A percentile compares a stretch with the other conserved stretches of the same genome.
These are phyloP conservation scores for Coprinopsis cinerea DNA, from an alignment of 768 basidiomycete genomes.

Conservation along the genomic window DNA sequence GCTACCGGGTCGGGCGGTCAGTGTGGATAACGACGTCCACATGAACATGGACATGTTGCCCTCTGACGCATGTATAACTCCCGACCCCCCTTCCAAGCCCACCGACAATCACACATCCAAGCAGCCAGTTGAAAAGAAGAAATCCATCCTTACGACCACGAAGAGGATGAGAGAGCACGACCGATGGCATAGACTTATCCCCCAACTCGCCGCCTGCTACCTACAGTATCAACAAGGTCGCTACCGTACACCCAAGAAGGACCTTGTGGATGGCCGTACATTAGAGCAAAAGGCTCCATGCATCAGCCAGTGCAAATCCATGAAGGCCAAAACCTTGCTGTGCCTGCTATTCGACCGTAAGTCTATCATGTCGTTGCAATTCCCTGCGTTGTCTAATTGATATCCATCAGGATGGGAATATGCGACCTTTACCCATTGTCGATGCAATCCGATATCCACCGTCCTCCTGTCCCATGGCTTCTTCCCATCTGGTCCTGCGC, in stretches of 20 bases:
- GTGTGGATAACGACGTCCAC: too few species aligned
- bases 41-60: too few species aligned
- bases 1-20: too few species aligned
- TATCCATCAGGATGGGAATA: neutral
- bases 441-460: neutral
- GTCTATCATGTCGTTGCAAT: neutral
- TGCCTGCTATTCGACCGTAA: neutral
- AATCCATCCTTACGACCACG: too few species aligned
- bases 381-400: neutral
- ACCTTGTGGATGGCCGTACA: neutral
- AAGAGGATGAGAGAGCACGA: neutral
- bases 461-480: neutral
- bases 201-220: neutral
- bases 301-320: neutral
- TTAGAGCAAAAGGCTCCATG: neutral
- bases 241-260: neutral
- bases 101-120: too few species aligned
- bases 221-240: neutral
- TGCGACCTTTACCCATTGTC: neutral
- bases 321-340: neutral
- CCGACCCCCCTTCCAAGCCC: too few species aligned
- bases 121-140: too few species aligned
- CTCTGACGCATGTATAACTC: too few species aligned
- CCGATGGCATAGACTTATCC: neutral
- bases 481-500: neutral